Base-by-base conservation (phyloP, 2,329 filamentous ascomycete genomes). In the Penicillium sp. region DNA sequence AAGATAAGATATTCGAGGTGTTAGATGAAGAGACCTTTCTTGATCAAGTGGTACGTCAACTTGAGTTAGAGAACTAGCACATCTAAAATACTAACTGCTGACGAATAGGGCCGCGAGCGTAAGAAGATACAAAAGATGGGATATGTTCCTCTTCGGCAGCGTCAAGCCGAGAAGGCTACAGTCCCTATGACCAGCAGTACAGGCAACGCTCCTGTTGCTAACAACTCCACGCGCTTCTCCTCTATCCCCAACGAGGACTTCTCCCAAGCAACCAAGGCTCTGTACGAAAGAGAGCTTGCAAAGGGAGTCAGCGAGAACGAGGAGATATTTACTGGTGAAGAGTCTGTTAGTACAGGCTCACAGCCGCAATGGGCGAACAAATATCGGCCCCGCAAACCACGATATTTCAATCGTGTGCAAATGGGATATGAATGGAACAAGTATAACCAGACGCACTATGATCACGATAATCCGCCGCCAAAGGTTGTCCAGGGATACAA, bases 391-490 rank as follows among this genome's bases (percentile, higher is more conserved):
- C 87, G 95, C 66, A 99, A 98, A 79, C 95, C 95, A 13, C 88
- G 91, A 63, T 98, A 97, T 80, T 99, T 99, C 85, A 98, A 98
- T 75, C 90, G 95, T 46, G 93, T 98, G 51, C 93, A 97, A 78
- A 97, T 97, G 91, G 95, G 95, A 57, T 99, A 98, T 77, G 95
- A 99, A 78, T 99, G 95, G 95, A 99, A 99, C 83, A 99, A 99
- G 79, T 99, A 99, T 85, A 99, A 99, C 74, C 95, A 99, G 80
- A 99, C 95, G 13, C 95, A 99, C 79, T 99, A 99, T 80, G 95
- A 98, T 76, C 92, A 97, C 76, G 94, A 98, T 75, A 97, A 98
- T 72, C 95, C 95, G 2, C 95, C 95, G 1, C 95, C 95, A 29
- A 97, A 97, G 79, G 94, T 99, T 7, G 95, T 99, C 11, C 95